phyloP scores from a whole-genome alignment of 192 early-diverging fungal genomes.

The Rhizoclosmatium globosum region DNA sequence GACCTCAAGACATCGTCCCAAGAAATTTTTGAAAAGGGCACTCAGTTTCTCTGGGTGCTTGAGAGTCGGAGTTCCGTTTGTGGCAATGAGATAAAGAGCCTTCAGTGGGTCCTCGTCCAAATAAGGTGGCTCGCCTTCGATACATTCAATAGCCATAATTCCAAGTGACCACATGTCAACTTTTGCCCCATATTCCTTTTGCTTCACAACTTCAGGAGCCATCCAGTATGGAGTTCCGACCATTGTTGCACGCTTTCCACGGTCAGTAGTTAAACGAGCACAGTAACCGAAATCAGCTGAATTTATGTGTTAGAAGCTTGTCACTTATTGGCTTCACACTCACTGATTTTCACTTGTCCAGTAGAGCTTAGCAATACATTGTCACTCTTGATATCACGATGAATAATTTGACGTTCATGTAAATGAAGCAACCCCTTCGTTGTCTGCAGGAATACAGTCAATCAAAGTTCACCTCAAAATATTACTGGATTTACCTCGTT shows the following conservation, averaged over 20 bases:
- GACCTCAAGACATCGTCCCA: constrained; percentile 91
- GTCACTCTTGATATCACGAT: constrained; percentile 89
- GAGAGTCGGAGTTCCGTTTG: constrained; percentile 91
- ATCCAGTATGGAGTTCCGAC: constrained; percentile 95
- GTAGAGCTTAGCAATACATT: constrained; percentile 81
- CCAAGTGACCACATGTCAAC: constrained; percentile 98
- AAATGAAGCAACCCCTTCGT: constrained; percentile 76
- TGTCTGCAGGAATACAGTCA: constrained; percentile 53
- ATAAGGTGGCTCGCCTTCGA: constrained; percentile 97
- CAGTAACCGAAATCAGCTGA: constrained; percentile 89
- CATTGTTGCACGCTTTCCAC: constrained; percentile 79
- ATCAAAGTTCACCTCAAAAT: background rate
- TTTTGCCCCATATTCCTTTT: constrained; percentile 90
- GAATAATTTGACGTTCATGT: constrained; percentile 78
- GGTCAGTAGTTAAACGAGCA: constrained; percentile 75
- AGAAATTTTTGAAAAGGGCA: constrained; percentile 87
- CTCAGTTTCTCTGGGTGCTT: constrained; percentile 89
- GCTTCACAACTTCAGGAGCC: constrained; percentile 96
- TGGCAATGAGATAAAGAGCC: constrained; percentile 76
- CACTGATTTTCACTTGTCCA: constrained; percentile 74
- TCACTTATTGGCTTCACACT: background rate
- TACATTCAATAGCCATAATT: constrained; percentile 98
- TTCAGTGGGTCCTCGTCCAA: constrained; percentile 91
- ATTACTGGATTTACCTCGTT: constrained; percentile 52
- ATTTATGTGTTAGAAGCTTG: constrained; percentile 33